These are phyloP conservation scores for Dothidotthia symphoricarpi DNA, from an alignment of 2,329 filamentous ascomycete genomes.

Conservation along the genomic window DNA sequence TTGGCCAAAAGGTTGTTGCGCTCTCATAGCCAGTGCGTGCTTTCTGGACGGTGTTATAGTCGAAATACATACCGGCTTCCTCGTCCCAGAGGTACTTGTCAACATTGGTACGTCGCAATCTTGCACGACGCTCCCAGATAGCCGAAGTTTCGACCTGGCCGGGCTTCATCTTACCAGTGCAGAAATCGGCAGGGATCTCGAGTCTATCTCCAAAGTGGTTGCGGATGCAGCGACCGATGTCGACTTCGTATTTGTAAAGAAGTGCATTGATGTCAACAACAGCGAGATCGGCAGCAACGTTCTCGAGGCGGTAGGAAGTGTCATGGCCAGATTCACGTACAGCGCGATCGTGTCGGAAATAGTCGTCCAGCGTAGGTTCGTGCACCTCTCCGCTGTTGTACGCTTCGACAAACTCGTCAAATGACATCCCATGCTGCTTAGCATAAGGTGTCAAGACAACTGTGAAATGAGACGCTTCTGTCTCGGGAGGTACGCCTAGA, in stretches of 20 bases:
- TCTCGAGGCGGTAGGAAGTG: conserved; percentile 90
- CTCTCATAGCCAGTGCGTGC: conserved; percentile 82
- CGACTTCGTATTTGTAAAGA: conserved; percentile 94
- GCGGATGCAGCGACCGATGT: conserved; percentile 85
- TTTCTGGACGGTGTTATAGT: conserved; percentile 85
- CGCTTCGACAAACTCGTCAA: conserved; percentile 79
- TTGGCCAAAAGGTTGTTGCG: conserved; percentile 93
- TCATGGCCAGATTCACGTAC: conserved; percentile 97
- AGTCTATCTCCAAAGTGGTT: conserved; percentile 80
- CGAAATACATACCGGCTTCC: conserved; percentile 92
- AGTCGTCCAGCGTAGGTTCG: conserved; percentile 81
- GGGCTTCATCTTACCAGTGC: conserved; percentile 61
- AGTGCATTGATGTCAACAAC: conserved; percentile 94
- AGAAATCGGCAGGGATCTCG: conserved; percentile 79
- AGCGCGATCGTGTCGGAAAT: conserved; percentile 93
- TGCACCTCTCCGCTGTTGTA: conserved; percentile 77
- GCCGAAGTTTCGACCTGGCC: conserved; percentile 78
- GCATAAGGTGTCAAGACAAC: conserved; percentile 80
- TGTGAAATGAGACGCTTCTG: conserved; percentile 80
- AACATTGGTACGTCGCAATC: conserved; percentile 77
- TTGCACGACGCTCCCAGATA: conserved; percentile 85
- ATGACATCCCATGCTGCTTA: conserved; percentile 77
- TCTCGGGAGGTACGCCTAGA: conserved; percentile 84
- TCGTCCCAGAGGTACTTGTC: conserved; percentile 95
- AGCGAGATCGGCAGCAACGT: conserved; percentile 74